Conservation (phyloP, 768 basidiomycete genomes). For the Phaeotremella skinneri region DNA sequence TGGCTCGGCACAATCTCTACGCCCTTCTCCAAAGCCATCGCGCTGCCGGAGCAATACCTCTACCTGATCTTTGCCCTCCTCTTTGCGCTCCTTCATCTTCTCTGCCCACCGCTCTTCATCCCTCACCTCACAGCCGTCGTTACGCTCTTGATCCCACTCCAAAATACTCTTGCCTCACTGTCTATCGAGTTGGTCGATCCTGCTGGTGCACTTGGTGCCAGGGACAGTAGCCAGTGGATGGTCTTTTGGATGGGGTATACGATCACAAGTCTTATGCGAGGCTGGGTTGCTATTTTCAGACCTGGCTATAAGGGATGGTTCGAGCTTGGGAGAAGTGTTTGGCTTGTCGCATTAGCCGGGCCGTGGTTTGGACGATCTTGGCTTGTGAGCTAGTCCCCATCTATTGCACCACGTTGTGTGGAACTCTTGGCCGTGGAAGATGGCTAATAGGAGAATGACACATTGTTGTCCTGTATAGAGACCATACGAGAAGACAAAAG, state of each 20-base stretch:
- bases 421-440: too few relatives aligned
- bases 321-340: slow-evolving; percentile 25
- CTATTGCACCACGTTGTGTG: too few relatives aligned
- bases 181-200: background rate
- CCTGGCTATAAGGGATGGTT: slow-evolving; percentile 26
- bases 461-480: background rate
- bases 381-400: slow-evolving; percentile 24
- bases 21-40: slow-evolving; percentile 10
- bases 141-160: slow-evolving; percentile 34
- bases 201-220: background rate
- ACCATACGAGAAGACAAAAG: background rate
- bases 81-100: slow-evolving; percentile 48
- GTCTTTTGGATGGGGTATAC: slow-evolving; percentile 31
- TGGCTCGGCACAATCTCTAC: slow-evolving; percentile 18
- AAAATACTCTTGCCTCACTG: slow-evolving; percentile 22
- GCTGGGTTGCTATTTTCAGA: slow-evolving; percentile 23
- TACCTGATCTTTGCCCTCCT: slow-evolving; percentile 69
- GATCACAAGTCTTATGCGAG: slow-evolving; percentile 15
- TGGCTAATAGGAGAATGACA: background rate
- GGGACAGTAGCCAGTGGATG: slow-evolving; percentile 32
- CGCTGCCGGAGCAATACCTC: slow-evolving; percentile 57
- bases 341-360: slow-evolving; percentile 27
- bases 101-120: slow-evolving; percentile 21
- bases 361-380: slow-evolving; percentile 38
- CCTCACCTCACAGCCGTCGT: slow-evolving; percentile 31